phyloP scores from a whole-genome alignment of 257 asterid genomes.

The Solanum corneliomulleri region DNA sequence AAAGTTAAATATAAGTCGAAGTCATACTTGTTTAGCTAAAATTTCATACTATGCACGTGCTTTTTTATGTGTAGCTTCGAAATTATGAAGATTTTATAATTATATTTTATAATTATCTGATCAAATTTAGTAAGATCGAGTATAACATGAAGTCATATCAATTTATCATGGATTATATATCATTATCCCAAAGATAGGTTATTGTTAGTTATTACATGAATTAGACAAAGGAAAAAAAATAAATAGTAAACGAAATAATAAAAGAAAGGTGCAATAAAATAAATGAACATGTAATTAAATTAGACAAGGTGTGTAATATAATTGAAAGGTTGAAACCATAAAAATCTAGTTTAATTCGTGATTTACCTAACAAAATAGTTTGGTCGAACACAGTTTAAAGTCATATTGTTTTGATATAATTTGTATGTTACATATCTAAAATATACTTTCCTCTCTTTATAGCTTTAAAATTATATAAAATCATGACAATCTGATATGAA shows the following conservation, averaged over 20 bases:
- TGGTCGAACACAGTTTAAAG: background rate
- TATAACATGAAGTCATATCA: background rate
- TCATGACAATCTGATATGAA: background rate
- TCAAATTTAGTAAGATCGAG: background rate
- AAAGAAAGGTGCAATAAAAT: background rate
- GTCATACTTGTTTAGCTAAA: background rate
- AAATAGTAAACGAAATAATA: background rate
- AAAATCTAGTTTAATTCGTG: background rate
- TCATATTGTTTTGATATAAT: background rate
- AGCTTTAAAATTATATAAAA: background rate
- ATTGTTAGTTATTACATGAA: background rate
- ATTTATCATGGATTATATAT: background rate
- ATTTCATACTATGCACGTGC: background rate
- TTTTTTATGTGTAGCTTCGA: background rate
- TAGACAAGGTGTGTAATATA: background rate
- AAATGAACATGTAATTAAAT: background rate
- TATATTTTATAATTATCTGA: background rate
- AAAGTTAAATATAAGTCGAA: background rate
- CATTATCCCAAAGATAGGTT: background rate
- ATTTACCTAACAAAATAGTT: background rate
- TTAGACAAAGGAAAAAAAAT: background rate
- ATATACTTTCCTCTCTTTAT: background rate
- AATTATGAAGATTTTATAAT: background rate
- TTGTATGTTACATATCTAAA: background rate
- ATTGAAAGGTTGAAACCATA: background rate